Conservation (phyloP, 2,329 filamentous ascomycete genomes). For the Calonectria naviculata region DNA sequence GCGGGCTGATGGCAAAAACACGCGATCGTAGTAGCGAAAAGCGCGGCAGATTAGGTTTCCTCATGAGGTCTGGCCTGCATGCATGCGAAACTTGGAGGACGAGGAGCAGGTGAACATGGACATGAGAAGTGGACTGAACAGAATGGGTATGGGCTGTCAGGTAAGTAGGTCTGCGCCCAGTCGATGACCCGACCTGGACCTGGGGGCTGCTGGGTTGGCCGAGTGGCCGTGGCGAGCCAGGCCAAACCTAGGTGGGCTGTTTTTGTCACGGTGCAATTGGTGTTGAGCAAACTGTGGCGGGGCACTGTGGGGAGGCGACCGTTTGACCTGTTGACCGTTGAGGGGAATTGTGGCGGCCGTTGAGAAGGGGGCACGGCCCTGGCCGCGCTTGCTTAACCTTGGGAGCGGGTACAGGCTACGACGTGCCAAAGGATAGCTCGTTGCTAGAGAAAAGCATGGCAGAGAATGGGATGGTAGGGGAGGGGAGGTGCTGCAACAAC, state of each 20-base stretch:
- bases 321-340: conserved; percentile 30
- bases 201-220: conserved; percentile 22
- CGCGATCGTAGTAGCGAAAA: conserved; percentile 38
- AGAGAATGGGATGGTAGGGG: not conserved
- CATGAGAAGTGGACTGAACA: conserved; percentile 11
- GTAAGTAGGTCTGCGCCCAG: conserved; percentile 3
- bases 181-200: conserved; percentile 20
- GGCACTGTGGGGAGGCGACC: conserved; percentile 35
- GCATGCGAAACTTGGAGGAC: conserved; percentile 42
- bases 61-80: conserved; percentile 32
- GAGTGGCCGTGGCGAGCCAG: conserved; percentile 20
- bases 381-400: conserved; percentile 33
- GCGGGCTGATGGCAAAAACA: conserved; percentile 42
- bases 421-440: not conserved
- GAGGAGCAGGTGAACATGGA: conserved; percentile 28
- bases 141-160: conserved; percentile 9
- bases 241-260: conserved; percentile 25
- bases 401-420: conserved; percentile 1
- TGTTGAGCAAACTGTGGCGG: conserved; percentile 20
- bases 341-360: conserved; percentile 39
- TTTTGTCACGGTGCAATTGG: conserved; percentile 25
- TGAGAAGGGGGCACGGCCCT: conserved; percentile 43
- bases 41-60: conserved; percentile 41
- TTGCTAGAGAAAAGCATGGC: not conserved
- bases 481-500: not conserved